phyloP scores from a whole-genome alignment of 2,329 filamentous ascomycete genomes.

The Lecanicillium sp. region DNA sequence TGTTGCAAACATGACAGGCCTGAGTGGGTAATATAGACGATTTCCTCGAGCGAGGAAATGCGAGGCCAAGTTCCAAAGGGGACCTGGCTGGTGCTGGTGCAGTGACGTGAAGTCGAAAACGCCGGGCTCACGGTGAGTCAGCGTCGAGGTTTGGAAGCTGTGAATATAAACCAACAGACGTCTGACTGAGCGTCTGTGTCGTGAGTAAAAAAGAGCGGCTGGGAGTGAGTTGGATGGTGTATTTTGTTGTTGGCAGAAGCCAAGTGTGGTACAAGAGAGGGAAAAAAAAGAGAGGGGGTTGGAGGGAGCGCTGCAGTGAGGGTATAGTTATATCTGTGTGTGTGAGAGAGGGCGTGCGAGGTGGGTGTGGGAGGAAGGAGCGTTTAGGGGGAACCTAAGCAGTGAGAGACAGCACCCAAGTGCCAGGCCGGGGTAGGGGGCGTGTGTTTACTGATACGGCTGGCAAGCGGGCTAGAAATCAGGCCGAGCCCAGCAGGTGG shows the following conservation, averaged over 20 bases:
- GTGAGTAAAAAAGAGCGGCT: slow-evolving; percentile 8
- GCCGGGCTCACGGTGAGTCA: slow-evolving; percentile 6
- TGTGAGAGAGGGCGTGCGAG: slow-evolving; percentile 12
- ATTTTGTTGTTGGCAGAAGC: slow-evolving; percentile 14
- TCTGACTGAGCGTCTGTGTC: slow-evolving; percentile 4
- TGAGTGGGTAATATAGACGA: slow-evolving; percentile 15
- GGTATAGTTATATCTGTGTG: slow-evolving; percentile 10
- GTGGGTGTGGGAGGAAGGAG: too few relatives aligned
- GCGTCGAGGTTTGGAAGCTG: not conserved
- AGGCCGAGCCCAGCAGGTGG: too few relatives aligned
- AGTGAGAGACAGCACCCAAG: too few relatives aligned
- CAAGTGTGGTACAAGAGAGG: slow-evolving; percentile 13
- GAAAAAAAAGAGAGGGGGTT: slow-evolving; percentile 12
- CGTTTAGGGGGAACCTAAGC: too few relatives aligned
- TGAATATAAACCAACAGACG: slow-evolving; percentile 4
- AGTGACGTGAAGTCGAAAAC: slow-evolving; percentile 20
- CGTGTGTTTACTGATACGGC: too few relatives aligned
- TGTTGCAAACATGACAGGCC: slow-evolving; percentile 49
- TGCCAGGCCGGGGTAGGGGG: too few relatives aligned
- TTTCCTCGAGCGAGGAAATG: slow-evolving; percentile 28
- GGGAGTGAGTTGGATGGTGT: not conserved
- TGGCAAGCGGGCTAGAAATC: too few relatives aligned
- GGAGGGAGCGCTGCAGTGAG: slow-evolving; percentile 7
- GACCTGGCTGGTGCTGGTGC: slow-evolving; percentile 21
- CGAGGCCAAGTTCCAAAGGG: slow-evolving; percentile 24